Conservation (phyloP, 139 green algal genomes). For the Volvox africanus region DNA sequence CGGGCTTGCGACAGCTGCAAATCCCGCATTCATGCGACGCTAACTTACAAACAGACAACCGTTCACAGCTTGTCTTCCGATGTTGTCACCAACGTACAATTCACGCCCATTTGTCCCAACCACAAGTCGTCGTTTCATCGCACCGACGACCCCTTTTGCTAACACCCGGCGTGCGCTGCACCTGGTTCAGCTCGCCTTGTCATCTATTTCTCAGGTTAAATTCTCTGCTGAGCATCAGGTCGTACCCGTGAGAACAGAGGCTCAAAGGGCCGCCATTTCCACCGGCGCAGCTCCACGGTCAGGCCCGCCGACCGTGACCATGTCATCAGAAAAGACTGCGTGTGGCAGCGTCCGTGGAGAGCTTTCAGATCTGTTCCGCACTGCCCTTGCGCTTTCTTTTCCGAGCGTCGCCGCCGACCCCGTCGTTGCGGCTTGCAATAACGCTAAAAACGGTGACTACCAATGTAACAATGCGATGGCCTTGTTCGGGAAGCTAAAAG, state of each 20-base stretch:
- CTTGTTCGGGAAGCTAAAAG: conserved; percentile 92
- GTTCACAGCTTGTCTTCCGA: neutral
- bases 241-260: neutral
- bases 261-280: neutral
- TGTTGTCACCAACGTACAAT: conserved; percentile 33
- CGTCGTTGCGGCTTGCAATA: conserved; percentile 75
- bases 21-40: neutral
- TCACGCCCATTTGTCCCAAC: conserved; percentile 12
- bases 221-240: neutral
- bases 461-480: conserved; percentile 99
- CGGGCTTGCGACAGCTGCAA: neutral
- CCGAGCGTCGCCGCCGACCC: conserved; percentile 66
- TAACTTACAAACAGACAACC: conserved; percentile 25
- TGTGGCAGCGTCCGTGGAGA: conserved; percentile 59
- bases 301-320: neutral
- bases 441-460: conserved; percentile 95
- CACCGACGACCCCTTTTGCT: neutral
- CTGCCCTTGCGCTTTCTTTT: conserved; percentile 77
- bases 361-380: conserved; percentile 75
- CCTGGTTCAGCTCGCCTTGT: neutral
- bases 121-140: neutral
- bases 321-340: conserved; percentile 11
- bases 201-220: neutral
- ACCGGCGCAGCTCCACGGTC: neutral
- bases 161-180: neutral